Conservation (phyloP, 345 rosid genomes). For the Lepidium africanum region DNA sequence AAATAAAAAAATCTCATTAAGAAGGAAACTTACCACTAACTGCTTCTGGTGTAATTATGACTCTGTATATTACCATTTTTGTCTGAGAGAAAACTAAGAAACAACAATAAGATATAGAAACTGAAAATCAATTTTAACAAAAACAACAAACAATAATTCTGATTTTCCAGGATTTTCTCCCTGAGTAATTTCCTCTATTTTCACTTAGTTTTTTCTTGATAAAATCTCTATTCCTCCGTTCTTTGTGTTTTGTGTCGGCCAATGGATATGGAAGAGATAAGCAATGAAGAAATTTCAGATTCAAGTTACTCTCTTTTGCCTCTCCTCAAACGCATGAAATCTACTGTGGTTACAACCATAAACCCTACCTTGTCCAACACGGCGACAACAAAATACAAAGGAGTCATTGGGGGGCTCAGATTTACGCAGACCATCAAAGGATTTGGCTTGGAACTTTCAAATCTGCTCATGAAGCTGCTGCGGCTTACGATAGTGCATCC, state of each 20-base stretch:
- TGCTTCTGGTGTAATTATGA: slow-evolving; percentile 7
- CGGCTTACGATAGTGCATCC: slow-evolving; percentile 60
- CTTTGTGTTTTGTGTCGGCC: not conserved
- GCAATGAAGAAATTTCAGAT: slow-evolving; percentile 23
- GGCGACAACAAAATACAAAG: slow-evolving; percentile 38
- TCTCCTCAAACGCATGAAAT: not conserved
- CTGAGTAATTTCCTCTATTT: not conserved
- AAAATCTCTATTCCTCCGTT: not conserved
- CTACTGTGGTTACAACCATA: not conserved
- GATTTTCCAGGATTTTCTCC: slow-evolving; percentile 26
- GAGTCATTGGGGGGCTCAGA: slow-evolving; percentile 69
- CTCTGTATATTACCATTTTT: slow-evolving; percentile 16
- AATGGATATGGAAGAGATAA: slow-evolving; percentile 24
- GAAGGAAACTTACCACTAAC: slow-evolving; percentile 18
- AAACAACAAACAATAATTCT: slow-evolving; percentile 9
- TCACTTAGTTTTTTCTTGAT: not conserved
- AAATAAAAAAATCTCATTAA: not conserved
- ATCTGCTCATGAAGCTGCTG: slow-evolving; percentile 48
- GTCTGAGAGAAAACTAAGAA: not conserved
- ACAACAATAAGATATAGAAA: slow-evolving; percentile 15
- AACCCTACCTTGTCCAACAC: not conserved
- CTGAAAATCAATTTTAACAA: slow-evolving; percentile 10
- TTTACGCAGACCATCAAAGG: slow-evolving; percentile 43
- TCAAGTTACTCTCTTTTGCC: slow-evolving; percentile 9
- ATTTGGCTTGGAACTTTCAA: slow-evolving; percentile 76